Evolutionary conservation across 305 asterid genomes (phyloP), one percentile per base, ranked within the genome.

Genomic region (Coffea humblotiana): DNA sequence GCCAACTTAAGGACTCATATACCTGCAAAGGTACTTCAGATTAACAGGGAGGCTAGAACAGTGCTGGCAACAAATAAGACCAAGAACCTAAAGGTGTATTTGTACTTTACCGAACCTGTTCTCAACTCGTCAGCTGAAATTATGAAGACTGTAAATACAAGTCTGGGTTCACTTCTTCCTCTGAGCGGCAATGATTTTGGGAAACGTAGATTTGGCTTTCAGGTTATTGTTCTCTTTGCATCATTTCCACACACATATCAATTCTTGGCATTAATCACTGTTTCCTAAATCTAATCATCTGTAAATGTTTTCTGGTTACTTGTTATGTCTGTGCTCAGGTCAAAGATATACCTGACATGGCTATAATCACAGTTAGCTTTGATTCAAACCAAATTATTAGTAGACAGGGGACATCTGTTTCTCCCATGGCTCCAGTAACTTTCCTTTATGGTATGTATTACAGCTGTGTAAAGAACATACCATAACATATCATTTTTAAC

Each of bases 191-290:
- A 89, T 84, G 87, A 82, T 88, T 80, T 84, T 23, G 98, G 97
- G 71, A 88, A 85, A 35, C 97, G 97, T 10, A 91, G 98, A 90
- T 96, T 96, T 58, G 98, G 97, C 66, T 96, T 90, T 86, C 93
- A 92, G 98, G 98, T 93, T 29, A 43, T 49, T 85, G 72, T 66
- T 78, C 40, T 76, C 75, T 45, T 4, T 19, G 61, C 72, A 72
- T 29, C 35, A 61, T 64, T 77, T 45, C 37, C 32, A 37, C 40
- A 43, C 61, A 27, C 21, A 65, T 75, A 66, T 15, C 43, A 32
- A 6, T 32, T 56, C 7, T 29, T 32, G 58, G 37, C 49, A 66
- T 15, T 75, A 32, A 16, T 45, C 11, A 25, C 63, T 37, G 18
- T 56, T 19, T 27, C 49, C 32, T 32, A 32, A 12, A 52, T 25